Evolutionary conservation across 148 eudicot genomes (phyloP).

Genomic region (Spergularia bocconei): DNA sequence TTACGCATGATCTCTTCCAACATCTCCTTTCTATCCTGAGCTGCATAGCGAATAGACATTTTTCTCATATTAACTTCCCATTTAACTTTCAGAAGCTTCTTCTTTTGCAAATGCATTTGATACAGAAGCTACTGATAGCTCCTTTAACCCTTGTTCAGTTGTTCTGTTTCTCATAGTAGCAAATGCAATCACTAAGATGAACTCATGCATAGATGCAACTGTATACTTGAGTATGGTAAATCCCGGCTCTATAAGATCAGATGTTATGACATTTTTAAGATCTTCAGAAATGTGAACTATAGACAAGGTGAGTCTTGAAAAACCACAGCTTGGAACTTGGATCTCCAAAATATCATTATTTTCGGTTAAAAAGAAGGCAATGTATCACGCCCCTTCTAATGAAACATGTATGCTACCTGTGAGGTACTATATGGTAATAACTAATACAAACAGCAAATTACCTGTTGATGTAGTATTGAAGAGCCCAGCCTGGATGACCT

Average conservation of each 20-base stretch:
- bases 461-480: slow-evolving; percentile 98
- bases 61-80: background rate
- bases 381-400: no score
- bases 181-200: no score
- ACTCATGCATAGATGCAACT: no score
- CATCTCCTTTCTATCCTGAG: slow-evolving; percentile 93
- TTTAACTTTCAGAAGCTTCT: background rate
- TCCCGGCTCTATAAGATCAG: background rate
- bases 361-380: no score
- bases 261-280: background rate
- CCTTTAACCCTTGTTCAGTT: no score
- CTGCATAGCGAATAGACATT: slow-evolving; percentile 48
- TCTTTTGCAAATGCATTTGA: no score
- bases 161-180: no score
- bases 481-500: slow-evolving; percentile 97
- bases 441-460: slow-evolving; percentile 23
- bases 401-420: background rate
- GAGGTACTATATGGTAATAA: background rate
- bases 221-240: no score
- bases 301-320: background rate
- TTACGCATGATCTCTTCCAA: slow-evolving; percentile 94
- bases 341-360: no score
- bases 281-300: background rate
- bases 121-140: no score
- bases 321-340: background rate